Conservation (phyloP, 2,329 filamentous ascomycete genomes). For the Trichoderma lentiforme region DNA sequence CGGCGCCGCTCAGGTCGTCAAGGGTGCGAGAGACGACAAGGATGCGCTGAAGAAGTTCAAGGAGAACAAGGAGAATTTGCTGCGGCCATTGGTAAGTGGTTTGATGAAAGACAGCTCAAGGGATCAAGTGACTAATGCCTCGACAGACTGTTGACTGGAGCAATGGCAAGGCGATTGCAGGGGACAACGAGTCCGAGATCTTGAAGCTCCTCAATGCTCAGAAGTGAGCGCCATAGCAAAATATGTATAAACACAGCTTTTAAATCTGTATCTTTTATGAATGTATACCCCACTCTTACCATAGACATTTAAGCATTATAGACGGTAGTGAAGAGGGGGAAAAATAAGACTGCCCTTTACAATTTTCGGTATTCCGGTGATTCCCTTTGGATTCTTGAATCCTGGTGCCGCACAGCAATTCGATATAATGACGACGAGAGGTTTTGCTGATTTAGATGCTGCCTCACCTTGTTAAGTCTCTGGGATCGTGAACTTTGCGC, state of each 20-base stretch:
- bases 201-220: conserved; percentile 70
- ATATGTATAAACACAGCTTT: conserved; percentile 20
- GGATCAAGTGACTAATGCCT: not conserved
- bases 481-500: not conserved
- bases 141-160: conserved; percentile 79
- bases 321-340: conserved; percentile 4
- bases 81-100: conserved; percentile 69
- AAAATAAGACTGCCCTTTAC: not conserved
- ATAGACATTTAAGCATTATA: conserved; percentile 11
- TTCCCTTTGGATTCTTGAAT: not conserved
- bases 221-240: conserved; percentile 28
- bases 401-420: not conserved
- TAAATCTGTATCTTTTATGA: conserved; percentile 3
- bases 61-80: conserved; percentile 64
- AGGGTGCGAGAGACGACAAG: conserved; percentile 67
- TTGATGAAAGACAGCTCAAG: not conserved
- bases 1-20: conserved; percentile 61
- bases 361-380: not conserved
- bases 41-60: conserved; percentile 81
- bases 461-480: not conserved
- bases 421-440: no score
- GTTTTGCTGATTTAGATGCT: not conserved
- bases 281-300: conserved; percentile 19
- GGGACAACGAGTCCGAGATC: conserved; percentile 85
- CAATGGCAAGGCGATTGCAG: conserved; percentile 75